A percentile compares a stretch with the other conserved stretches of the same genome.
phyloP scores from a whole-genome alignment of 371 early-diverging fungal species.

The Cokeromyces recurvatus region DNA sequence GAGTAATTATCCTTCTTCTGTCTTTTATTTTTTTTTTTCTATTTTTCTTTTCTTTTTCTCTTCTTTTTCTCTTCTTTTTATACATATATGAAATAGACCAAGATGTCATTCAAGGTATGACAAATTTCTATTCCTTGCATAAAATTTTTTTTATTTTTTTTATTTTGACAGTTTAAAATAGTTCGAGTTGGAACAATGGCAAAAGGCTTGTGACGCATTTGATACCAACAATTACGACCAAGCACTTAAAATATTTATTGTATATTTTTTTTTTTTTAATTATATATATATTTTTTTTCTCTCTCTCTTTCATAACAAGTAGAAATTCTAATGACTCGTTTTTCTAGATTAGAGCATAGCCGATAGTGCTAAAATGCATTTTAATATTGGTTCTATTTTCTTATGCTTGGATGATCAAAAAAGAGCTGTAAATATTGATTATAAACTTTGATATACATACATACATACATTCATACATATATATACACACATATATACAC shows the following conservation, averaged over 20 bases:
- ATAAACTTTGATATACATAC: not conserved
- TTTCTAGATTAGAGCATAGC: constrained; percentile 51
- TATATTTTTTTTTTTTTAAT: constrained; percentile 6
- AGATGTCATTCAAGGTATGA: too few relatives aligned
- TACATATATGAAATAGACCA: too few relatives aligned
- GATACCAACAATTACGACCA: constrained; percentile 32
- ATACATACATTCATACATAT: too few relatives aligned
- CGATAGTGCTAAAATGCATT: constrained; percentile 89
- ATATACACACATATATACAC: too few relatives aligned
- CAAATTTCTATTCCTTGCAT: too few relatives aligned
- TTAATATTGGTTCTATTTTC: constrained; percentile 86
- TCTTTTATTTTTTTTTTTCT: too few relatives aligned
- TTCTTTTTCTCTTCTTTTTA: too few relatives aligned
- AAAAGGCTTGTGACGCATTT: constrained; percentile 34
- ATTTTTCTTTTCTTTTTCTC: too few relatives aligned
- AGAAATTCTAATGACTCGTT: not conserved
- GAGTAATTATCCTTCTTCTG: too few relatives aligned
- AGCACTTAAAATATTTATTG: constrained; percentile 32
- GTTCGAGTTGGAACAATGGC: constrained; percentile 47
- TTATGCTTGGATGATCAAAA: constrained; percentile 67
- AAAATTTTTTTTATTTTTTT: too few relatives aligned
- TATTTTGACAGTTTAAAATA: too few relatives aligned
- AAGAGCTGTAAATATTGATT: constrained; percentile 64
- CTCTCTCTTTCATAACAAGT: too few relatives aligned
- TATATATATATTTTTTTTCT: not conserved